These are phyloP conservation scores for Handroanthus guayacan DNA, from an alignment of 257 asterid species.

Conservation along the genomic window DNA sequence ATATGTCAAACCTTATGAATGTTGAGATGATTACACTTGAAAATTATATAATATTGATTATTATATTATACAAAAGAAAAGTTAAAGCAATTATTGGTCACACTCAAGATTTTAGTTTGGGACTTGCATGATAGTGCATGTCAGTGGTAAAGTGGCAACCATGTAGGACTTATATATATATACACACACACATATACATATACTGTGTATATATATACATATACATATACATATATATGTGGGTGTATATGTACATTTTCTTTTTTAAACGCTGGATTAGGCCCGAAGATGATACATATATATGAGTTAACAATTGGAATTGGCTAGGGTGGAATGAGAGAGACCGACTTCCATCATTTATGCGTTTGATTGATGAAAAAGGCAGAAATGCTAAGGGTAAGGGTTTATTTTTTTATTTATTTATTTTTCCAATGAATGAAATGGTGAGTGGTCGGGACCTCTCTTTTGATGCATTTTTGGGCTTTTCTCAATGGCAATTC, in stretches of 20 bases:
- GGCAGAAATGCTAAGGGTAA: background rate
- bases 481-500: background rate
- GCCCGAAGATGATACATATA: conserved; percentile 26
- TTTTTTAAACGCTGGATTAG: background rate
- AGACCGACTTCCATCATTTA: conserved; percentile 25
- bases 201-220: background rate
- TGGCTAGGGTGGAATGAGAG: background rate
- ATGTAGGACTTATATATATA: background rate
- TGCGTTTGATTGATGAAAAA: background rate
- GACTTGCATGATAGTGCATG: conserved; percentile 38
- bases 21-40: too few species aligned
- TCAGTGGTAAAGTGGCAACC: conserved; percentile 20
- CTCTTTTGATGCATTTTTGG: background rate
- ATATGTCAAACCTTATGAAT: too few species aligned
- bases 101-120: conserved; percentile 20
- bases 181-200: background rate
- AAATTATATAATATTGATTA: too few species aligned
- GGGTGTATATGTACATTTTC: too few species aligned
- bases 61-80: conserved; percentile 12
- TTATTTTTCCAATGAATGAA: too few species aligned
- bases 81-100: conserved; percentile 34
- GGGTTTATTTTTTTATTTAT: background rate
- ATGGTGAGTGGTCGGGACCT: background rate
- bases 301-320: conserved; percentile 16
- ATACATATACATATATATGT: too few species aligned